Base-by-base conservation (phyloP, 306 rosid species). In the Rosa lucieae region DNA sequence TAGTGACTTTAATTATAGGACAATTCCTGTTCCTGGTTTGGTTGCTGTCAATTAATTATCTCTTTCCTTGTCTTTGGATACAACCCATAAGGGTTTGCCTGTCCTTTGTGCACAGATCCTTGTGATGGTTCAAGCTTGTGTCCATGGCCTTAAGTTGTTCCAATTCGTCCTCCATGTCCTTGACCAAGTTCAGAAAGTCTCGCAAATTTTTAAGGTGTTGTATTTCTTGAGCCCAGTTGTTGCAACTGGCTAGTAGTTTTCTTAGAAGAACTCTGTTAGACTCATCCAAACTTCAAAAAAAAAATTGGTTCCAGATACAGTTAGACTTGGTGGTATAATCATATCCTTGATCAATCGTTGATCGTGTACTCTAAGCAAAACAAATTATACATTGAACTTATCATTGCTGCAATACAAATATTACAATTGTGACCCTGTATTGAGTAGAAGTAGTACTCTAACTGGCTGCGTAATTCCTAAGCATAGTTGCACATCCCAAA, bases 401-500 rank as follows among this genome's bases (percentile, higher is more conserved):
- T 52, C n/a, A 52, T 32, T 17, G 58, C 58, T 1, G 21, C 29
- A 56, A n/a, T 56, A 56, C 37, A 32, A 32, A 32, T 32, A 32
- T 32, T 32, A 32, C 37, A 32, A 32, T 32, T 32, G 37, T 32
- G 37, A 32, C 37, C 37, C 37, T 32, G 37, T 2, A 32, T 32
- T 2, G 37, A 32, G 37, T 32, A 20, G 63, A 58, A 58, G 32
- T 58, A 5, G 23, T 49, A 13, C 55, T 55, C 13, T 6, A 58
- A n/a, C 32, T 20, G 21, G 63, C 32, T 58, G 3, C 61, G 1
- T 6, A 55, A 20, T 20, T 55, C 23, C 61, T 58, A 58, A 7
- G 90, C 91, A 76, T 87, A 89, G 84, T 78, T 87, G 85, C 91
- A 89, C 86, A 90, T 77, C 0, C 91, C 93, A 26, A 70, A 80